phyloP scores from a whole-genome alignment of 2,329 filamentous ascomycete genomes.

The Penicillium occitanis region DNA sequence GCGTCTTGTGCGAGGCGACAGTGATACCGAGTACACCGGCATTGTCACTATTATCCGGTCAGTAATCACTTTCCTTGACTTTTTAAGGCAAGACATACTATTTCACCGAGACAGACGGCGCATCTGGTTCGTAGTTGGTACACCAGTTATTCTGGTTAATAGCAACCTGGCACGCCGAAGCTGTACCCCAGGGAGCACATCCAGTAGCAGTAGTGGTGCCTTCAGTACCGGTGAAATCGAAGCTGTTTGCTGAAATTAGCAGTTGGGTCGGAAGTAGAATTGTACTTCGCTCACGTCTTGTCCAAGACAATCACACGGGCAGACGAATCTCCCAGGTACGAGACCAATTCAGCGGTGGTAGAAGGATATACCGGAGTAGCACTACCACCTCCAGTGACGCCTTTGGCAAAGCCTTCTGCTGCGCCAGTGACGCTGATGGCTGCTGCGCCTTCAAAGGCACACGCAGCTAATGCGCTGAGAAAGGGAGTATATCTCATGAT shows the following conservation, averaged over 20 bases:
- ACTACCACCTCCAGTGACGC: constrained; percentile 16
- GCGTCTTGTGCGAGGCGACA: constrained; percentile 58
- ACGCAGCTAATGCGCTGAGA: background rate
- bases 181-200: constrained; percentile 60
- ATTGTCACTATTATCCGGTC: constrained; percentile 41
- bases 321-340: constrained; percentile 12
- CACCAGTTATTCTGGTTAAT: constrained; percentile 63
- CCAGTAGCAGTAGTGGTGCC: constrained; percentile 53
- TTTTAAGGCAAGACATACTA: constrained; percentile 36
- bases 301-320: constrained; percentile 16
- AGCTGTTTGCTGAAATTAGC: constrained; percentile 24
- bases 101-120: constrained; percentile 47
- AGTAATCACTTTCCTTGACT: background rate
- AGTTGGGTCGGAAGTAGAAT: no score
- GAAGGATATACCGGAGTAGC: constrained; percentile 14
- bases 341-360: constrained; percentile 15
- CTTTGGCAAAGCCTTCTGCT: constrained; percentile 17
- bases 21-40: constrained; percentile 54
- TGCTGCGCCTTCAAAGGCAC: background rate
- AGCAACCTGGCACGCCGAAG: constrained; percentile 55
- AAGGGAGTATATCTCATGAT: constrained; percentile 11
- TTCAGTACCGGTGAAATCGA: constrained; percentile 58
- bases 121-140: constrained; percentile 57
- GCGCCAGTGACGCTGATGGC: constrained; percentile 14
- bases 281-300: background rate